phyloP scores from a whole-genome alignment of 2,329 filamentous ascomycete species.

The Fusarium circinatum region DNA sequence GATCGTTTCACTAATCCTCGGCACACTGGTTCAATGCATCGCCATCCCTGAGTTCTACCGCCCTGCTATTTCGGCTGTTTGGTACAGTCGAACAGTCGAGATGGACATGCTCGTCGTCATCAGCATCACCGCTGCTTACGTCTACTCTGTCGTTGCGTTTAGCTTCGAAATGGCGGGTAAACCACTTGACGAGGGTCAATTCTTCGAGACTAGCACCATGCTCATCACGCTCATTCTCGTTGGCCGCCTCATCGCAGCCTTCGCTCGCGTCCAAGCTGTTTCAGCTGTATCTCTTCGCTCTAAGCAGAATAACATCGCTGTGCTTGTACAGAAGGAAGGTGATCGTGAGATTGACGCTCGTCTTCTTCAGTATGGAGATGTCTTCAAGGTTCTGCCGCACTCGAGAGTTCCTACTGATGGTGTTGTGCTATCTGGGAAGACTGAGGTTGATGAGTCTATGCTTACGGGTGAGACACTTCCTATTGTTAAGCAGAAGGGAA shows the following conservation, averaged over 20 bases:
- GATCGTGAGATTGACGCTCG: constrained; percentile 61
- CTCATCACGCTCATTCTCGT: constrained; percentile 55
- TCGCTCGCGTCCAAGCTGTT: constrained; percentile 50
- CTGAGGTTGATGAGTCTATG: constrained; percentile 73
- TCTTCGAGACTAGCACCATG: constrained; percentile 54
- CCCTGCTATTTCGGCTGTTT: constrained; percentile 57
- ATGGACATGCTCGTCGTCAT: constrained; percentile 68
- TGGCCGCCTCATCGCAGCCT: constrained; percentile 51
- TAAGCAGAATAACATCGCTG: constrained; percentile 61
- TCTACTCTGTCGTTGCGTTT: constrained; percentile 58
- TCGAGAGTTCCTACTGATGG: constrained; percentile 68
- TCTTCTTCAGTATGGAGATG: constrained; percentile 68
- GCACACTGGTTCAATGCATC: constrained; percentile 62
- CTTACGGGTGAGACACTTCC: constrained; percentile 44
- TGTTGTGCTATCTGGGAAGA: constrained; percentile 60
- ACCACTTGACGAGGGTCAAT: constrained; percentile 35
- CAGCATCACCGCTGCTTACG: constrained; percentile 64
- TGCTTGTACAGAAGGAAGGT: constrained; percentile 51
- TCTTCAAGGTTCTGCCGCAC: constrained; percentile 62
- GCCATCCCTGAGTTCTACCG: constrained; percentile 61
- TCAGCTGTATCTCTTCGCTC: constrained; percentile 51
- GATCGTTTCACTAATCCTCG: constrained; percentile 55
- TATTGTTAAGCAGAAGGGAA: constrained; percentile 1
- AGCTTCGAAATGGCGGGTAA: constrained; percentile 47
- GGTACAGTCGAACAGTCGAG: constrained; percentile 58